Evolutionary conservation across 2,329 filamentous ascomycete genomes (phyloP), one percentile per base, ranked within the genome.

Genomic region (Colletotrichum spaethianum): DNA sequence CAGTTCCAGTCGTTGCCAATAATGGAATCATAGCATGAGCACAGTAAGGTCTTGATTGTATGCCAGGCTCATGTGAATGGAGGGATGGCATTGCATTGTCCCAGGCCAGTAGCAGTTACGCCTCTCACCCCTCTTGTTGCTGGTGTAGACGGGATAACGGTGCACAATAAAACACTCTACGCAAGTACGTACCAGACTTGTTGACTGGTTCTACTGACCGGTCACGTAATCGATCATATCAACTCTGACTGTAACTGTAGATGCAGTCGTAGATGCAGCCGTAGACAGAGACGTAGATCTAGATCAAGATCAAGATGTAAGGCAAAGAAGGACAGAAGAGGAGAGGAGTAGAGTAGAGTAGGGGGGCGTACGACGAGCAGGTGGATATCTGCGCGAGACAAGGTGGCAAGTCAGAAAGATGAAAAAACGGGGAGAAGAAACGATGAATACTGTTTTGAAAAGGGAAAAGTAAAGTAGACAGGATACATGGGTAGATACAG

Each of bases 181-280:
- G 44, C 44, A 48, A 52, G 42, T 52, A 63, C 61, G 26, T 63
- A 63, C 61, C 46, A 23, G 23, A 38, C 23, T 20, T 38, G 33
- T 33, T 56, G 31, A 16, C 33, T 14, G 33, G 16, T 33, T 36
- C 31, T 56, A 38, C 7, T 14, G 20, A 9, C 28, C 33, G 20
- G 23, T 33, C 46, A n/a, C 7, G 44, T 20, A 23, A 52, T 36
- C 31, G 26, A 14, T 16, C 18, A 16, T 31, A 20, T 52, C 18
- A 14, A 52, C 23, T 52, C 48, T 28, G 48, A 4, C 48, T 52
- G 26, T 16, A 31, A 52, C 48, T 28, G 23, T 18, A 28, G 12
- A 3, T 28, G 16, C 1, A 8, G 5, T 14, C 12, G 26, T 9
- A 28, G 46, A 26, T 50, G 46, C 16, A 23, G 12, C 14, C 3